phyloP scores from a whole-genome alignment of 192 early-diverging fungal genomes.

The Podila clonocystis region DNA sequence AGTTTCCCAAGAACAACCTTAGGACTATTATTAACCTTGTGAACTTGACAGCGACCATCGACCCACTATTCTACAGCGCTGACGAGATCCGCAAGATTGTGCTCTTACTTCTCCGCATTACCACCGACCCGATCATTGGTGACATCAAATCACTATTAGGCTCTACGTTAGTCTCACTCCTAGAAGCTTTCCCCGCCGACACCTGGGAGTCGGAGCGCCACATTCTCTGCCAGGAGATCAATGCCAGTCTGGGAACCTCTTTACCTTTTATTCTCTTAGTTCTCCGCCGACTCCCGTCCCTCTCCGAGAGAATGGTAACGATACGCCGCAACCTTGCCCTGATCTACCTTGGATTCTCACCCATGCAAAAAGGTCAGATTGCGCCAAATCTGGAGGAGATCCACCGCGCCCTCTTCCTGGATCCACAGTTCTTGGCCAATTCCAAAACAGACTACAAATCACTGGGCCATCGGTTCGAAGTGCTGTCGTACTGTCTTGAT shows the following conservation, averaged over 20 bases:
- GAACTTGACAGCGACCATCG: conserved; percentile 35
- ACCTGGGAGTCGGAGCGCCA: conserved; percentile 35
- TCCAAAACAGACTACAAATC: conserved; percentile 21
- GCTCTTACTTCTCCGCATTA: conserved; percentile 28
- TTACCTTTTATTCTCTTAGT: conserved; percentile 26
- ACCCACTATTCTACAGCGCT: conserved; percentile 30
- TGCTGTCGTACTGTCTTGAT: conserved; percentile 39
- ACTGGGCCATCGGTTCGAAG: conserved; percentile 24
- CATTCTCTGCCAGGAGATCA: conserved; percentile 18
- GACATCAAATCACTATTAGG: conserved; percentile 35
- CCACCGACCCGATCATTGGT: conserved; percentile 46
- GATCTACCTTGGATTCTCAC: conserved; percentile 12
- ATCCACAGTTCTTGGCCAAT: conserved; percentile 6
- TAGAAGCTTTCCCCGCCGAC: conserved; percentile 18
- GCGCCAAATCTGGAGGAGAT: conserved; percentile 26
- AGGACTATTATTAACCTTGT: conserved; percentile 30
- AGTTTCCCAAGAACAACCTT: conserved; percentile 34
- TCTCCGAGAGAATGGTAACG: conserved; percentile 19
- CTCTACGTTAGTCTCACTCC: conserved; percentile 21
- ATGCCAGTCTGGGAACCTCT: conserved; percentile 23
- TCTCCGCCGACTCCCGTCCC: conserved; percentile 21
- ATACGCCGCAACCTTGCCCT: conserved; percentile 30
- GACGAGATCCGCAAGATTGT: conserved; percentile 25
- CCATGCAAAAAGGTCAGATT: conserved; percentile 2
- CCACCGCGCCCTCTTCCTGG: conserved; percentile 27